Percentiles rank a stretch among this genome's conserved stretches.
phyloP scores from a whole-genome alignment of 2,329 filamentous ascomycete genomes.

The Diaporthe batatas region DNA sequence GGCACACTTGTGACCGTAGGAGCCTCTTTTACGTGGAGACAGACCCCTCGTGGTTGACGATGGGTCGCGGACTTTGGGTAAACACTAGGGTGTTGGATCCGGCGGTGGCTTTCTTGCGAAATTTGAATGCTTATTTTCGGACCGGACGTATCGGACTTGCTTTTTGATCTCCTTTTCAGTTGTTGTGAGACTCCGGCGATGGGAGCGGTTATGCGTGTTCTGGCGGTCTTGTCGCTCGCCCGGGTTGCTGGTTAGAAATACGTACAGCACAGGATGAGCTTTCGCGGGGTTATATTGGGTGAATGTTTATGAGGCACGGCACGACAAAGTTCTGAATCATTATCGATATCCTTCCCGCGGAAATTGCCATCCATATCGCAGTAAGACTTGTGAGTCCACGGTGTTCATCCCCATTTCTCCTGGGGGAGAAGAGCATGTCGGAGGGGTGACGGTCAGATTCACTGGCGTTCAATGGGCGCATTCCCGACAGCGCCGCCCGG shows the following conservation, averaged over 20 bases:
- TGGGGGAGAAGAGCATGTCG: too few relatives aligned
- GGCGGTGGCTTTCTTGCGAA: slow-evolving; percentile 2
- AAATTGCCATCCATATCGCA: background rate
- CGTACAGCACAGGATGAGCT: background rate
- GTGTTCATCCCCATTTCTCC: too few relatives aligned
- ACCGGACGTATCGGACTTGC: background rate
- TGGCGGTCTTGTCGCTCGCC: background rate
- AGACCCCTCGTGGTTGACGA: background rate
- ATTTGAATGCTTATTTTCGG: background rate
- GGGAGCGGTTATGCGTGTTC: slow-evolving; percentile 6
- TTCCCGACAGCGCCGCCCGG: slow-evolving; percentile 8
- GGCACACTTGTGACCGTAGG: background rate
- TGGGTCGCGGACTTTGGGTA: background rate
- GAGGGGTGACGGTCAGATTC: background rate
- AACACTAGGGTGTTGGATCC: slow-evolving; percentile 1
- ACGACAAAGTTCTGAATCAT: slow-evolving; percentile 10
- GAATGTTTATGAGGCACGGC: background rate
- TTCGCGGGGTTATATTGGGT: background rate
- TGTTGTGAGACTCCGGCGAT: background rate
- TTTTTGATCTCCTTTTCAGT: background rate
- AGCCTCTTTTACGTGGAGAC: background rate
- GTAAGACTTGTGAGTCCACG: background rate
- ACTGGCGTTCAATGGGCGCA: background rate
- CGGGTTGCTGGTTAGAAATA: background rate
- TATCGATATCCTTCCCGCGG: slow-evolving; percentile 17